Percentiles rank a stretch among this genome's conserved stretches.
phyloP scores from a whole-genome alignment of 2,329 filamentous ascomycete genomes.

The Sporothrix protearum region DNA sequence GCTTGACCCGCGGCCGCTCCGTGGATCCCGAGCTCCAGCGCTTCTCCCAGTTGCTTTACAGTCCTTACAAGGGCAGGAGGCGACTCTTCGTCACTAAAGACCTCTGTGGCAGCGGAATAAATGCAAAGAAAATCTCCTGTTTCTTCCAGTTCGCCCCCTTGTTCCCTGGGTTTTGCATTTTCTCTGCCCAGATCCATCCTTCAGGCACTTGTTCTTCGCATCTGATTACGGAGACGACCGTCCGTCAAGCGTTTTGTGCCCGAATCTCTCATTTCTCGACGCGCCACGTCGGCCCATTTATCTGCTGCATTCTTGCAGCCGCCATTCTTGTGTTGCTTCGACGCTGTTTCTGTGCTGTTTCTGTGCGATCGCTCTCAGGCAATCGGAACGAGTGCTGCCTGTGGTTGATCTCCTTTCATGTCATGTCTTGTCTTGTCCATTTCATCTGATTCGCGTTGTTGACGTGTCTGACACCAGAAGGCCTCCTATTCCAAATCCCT shows the following conservation, averaged over 20 bases:
- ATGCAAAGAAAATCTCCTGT: conserved; percentile 14
- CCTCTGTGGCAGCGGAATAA: background rate
- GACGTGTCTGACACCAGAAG: conserved; percentile 7
- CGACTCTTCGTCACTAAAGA: background rate
- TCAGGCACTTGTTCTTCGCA: background rate
- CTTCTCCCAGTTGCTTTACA: background rate
- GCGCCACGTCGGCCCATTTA: conserved; percentile 23
- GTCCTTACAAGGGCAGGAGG: background rate
- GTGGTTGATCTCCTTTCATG: background rate
- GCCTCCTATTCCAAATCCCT: background rate
- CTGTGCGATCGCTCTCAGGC: background rate
- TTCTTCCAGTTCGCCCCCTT: conserved; percentile 6
- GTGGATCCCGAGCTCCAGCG: conserved; percentile 10
- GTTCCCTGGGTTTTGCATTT: background rate
- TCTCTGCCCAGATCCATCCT: background rate
- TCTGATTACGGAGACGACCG: conserved; percentile 5
- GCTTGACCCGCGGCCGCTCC: conserved; percentile 15
- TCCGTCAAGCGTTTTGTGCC: background rate
- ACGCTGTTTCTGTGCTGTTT: too few species aligned
- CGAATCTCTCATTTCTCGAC: background rate
- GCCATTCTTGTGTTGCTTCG: too few species aligned
- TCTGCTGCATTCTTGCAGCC: background rate
- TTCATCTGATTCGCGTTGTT: background rate
- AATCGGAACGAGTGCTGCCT: background rate
- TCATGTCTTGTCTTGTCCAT: background rate